These are phyloP conservation scores for Murraya paniculata DNA, from an alignment of 345 rosid genomes.

Conservation along the genomic window DNA sequence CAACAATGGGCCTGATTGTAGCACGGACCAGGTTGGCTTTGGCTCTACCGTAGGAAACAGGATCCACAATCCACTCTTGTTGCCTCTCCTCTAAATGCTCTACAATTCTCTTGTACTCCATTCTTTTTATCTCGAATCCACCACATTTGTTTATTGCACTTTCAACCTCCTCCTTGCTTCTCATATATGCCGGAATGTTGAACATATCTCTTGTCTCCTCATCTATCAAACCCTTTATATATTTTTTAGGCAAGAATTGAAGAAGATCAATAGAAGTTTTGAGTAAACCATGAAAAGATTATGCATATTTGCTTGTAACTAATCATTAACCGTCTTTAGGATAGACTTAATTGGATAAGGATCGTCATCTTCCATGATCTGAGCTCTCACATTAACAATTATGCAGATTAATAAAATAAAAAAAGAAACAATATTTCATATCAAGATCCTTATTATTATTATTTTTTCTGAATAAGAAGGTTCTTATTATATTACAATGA, in stretches of 20 bases:
- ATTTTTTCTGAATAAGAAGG: too few relatives aligned
- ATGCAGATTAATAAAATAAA: too few relatives aligned
- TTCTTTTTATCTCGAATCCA: slow-evolving; percentile 48
- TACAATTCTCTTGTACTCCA: slow-evolving; percentile 42
- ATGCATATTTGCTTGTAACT: background rate
- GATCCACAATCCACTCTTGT: slow-evolving; percentile 49
- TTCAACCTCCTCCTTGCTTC: slow-evolving; percentile 55
- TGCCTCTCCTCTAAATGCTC: slow-evolving; percentile 50
- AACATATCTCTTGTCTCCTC: slow-evolving; percentile 55
- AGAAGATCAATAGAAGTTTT: background rate
- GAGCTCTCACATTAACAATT: too few relatives aligned
- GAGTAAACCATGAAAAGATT: background rate
- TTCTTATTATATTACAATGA: too few relatives aligned
- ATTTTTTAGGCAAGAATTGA: background rate
- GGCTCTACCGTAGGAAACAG: slow-evolving; percentile 49
- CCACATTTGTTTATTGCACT: slow-evolving; percentile 40
- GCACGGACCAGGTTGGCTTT: slow-evolving; percentile 55
- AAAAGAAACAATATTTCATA: too few relatives aligned
- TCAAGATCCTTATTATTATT: too few relatives aligned
- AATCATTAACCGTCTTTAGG: background rate
- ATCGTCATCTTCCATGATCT: too few relatives aligned
- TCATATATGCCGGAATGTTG: slow-evolving; percentile 64
- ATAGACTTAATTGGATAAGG: background rate
- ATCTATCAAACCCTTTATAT: slow-evolving; percentile 45
- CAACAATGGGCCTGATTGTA: slow-evolving; percentile 44